Base-by-base conservation (phyloP, 495 filamentous ascomycete species). In the Pyrenula massariospora region DNA sequence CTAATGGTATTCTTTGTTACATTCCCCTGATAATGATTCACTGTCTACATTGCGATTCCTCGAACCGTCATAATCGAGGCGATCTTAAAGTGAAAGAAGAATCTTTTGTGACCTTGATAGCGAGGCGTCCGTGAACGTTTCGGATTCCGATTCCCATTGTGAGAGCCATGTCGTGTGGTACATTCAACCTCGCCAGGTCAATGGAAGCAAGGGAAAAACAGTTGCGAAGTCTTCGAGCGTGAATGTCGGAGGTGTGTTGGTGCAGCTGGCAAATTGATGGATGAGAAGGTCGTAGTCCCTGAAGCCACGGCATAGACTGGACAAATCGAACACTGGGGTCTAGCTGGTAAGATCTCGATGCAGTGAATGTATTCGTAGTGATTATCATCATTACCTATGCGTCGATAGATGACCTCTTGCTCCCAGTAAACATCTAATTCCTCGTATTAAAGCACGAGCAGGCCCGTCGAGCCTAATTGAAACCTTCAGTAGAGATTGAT, bases 81-180 rank as follows among this genome's bases (percentile, higher is more conserved):
- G 25, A 76, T 66, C 63, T 76, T 73, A 56, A 76, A 68, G 61
- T 69, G 59, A 3, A 76, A 60, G 61, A 76, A 76, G 68, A 78
- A 78, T 63, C n/a, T n/a, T 77, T 77, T 24, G 73, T 72, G 2
- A 69, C 68, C 64, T 76, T 75, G 62, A 76, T 73, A 0, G 69
- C 73, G 15, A 78, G 61, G 48, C 57, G 63, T 15, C 74, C 73
- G 3, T 64, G 70, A 0, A 72, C 70, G 15, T 66, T 70, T 1
- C 75, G 65, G 54, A 78, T 71, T 1, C 74, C 75, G 0, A 71
- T 73, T 60, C 77, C 75, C 5, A 74, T 78, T 0, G 75, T 74
- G 2, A 73, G 65, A 53, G 76, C 77, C 10, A 72, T 70, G 59
- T 77, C 66, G 1, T 75, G 66, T 54, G 65, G 57, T 23, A 67